Conservation (phyloP, 805 yeast genomes). For the Ogataea ramenticola region DNA sequence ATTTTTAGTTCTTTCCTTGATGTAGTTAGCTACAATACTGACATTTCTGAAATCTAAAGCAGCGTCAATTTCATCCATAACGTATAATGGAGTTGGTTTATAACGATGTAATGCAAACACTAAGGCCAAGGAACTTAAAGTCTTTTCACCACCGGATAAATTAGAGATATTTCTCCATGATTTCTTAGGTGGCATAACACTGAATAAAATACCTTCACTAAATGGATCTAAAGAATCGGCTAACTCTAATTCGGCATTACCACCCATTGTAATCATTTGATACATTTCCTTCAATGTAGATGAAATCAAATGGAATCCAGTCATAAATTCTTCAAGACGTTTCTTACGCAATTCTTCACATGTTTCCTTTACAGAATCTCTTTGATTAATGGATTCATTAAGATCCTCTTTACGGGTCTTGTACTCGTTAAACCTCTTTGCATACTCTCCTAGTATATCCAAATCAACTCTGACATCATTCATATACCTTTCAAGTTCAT, state of each 20-base stretch:
- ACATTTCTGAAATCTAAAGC: constrained; percentile 96
- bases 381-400: constrained; percentile 54
- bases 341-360: constrained; percentile 66
- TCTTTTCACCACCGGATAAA: constrained; percentile 96
- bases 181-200: constrained; percentile 99
- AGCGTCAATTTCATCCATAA: constrained; percentile 99
- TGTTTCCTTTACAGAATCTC: constrained; percentile 56
- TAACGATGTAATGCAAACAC: constrained; percentile 95
- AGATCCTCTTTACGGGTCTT: constrained; percentile 56
- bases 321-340: constrained; percentile 85
- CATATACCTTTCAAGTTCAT: constrained; percentile 46
- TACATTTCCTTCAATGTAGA: constrained; percentile 92
- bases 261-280: constrained; percentile 98
- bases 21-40: constrained; percentile 94
- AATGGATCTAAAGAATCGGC: constrained; percentile 97
- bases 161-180: constrained; percentile 95
- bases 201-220: constrained; percentile 90
- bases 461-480: constrained; percentile 57
- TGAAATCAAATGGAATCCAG: constrained; percentile 83
- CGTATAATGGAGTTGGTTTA: constrained; percentile 95
- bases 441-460: constrained; percentile 73
- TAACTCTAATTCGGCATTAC: constrained; percentile 93
- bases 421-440: constrained; percentile 57
- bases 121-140: constrained; percentile 86
- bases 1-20: constrained; percentile 89